These are phyloP conservation scores for Lasiosphaeria ovina DNA, from an alignment of 495 filamentous ascomycete species.

Conservation along the genomic window DNA sequence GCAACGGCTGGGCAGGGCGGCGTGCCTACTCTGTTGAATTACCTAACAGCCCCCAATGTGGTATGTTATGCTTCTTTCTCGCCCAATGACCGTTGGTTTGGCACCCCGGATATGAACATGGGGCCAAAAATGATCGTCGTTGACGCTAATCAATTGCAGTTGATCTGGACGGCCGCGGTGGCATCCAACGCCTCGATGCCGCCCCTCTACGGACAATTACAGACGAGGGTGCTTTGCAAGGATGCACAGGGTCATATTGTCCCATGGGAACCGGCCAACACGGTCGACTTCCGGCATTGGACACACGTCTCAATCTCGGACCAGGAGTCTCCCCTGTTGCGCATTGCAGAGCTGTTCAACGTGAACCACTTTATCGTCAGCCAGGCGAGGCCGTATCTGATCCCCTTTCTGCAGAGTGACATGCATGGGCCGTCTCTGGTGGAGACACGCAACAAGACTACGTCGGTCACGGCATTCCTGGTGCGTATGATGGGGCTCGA, in stretches of 20 bases:
- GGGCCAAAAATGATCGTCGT: no score
- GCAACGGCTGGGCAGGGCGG: constrained; percentile 70
- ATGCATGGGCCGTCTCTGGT: constrained; percentile 69
- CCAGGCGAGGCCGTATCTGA: constrained; percentile 74
- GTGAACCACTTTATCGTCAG: constrained; percentile 85
- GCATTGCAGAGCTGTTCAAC: constrained; percentile 91
- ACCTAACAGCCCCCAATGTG: constrained; percentile 92
- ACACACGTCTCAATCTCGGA: constrained; percentile 67
- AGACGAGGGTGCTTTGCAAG: constrained; percentile 78
- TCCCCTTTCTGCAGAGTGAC: constrained; percentile 82
- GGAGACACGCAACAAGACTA: constrained; percentile 55
- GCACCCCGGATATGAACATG: not conserved
- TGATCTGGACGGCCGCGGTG: constrained; percentile 91
- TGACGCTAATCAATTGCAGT: constrained; percentile 35
- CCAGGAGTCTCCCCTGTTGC: constrained; percentile 73
- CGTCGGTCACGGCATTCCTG: constrained; percentile 59
- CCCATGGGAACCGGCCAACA: constrained; percentile 71
- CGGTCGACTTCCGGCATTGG: constrained; percentile 66
- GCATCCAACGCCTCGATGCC: constrained; percentile 82
- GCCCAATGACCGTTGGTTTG: not conserved
- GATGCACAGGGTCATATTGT: constrained; percentile 72
- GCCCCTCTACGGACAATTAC: constrained; percentile 56
- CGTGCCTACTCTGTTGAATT: constrained; percentile 83
- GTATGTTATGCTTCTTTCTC: constrained; percentile 47
- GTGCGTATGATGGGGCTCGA: constrained; percentile 71